Base-by-base conservation (phyloP, 2,329 filamentous ascomycete species). In the Fusarium torulosum region DNA sequence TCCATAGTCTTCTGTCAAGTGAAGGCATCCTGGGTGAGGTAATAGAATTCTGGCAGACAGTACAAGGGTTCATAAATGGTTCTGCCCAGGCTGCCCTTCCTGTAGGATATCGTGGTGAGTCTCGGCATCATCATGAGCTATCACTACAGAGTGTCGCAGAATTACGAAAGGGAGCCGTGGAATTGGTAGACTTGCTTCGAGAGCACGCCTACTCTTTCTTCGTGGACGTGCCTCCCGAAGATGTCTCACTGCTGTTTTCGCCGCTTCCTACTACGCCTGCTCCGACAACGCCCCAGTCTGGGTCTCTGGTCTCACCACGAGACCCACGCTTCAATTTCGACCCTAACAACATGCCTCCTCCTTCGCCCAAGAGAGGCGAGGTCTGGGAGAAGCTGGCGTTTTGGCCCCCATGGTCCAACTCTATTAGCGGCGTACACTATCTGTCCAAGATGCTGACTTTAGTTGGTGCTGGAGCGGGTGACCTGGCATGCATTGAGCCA, bases 351-450 rank as follows among this genome's bases (percentile, higher is more conserved):
- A 82, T 92, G 4, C 94, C 93, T 2, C 88, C 90, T 13, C 89
- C 90, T 2, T 93, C 91, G 0, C 92, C 93, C 0, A 92, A 86
- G 70, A 87, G 87, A 43, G 95, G 94, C 7, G 93, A 97, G 72
- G 82, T 90, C 0, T 98, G 94, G 93, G 96, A 98, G 75, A 91
- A 95, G 80, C 88, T 96, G 77, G 95, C 94, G 0, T 99, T 98
- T 78, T 98, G 95, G 94, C 94, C 95, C 6, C 96, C 95, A 0
- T 91, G 92, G 80, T 92, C 94, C 3, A 98, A 97, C 75, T 94
- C 94, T 0, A 82, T 98, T 23, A 96, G 94, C 59, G 95, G 92
- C n/a, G 92, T 95, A 3, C 88, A 97, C 76, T 97, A 97, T 74
- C 85, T 99, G 7, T 89, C 91, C 50, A 93, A 91, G 76, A 90